These are phyloP conservation scores for Myriosclerotinia curreyana DNA, from an alignment of 2,329 filamentous ascomycete genomes.

Conservation along the genomic window DNA sequence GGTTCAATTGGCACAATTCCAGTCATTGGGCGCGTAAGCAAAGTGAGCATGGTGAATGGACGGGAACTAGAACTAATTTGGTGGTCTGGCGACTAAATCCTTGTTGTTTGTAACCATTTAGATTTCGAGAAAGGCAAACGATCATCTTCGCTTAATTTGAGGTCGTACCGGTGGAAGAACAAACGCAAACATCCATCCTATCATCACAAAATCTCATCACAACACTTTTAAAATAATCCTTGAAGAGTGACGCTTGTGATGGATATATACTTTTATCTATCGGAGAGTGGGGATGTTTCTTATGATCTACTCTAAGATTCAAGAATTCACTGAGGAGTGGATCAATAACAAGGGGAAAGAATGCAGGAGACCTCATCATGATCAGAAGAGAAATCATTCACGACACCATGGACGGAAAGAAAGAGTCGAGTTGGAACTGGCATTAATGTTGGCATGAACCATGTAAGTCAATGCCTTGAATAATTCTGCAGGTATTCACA, in stretches of 20 bases:
- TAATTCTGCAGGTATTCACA: conserved; percentile 13
- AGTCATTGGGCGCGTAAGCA: conserved; percentile 28
- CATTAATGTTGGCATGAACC: neutral
- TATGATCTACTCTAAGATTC: conserved; percentile 13
- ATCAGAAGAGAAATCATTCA: neutral
- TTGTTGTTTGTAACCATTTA: conserved; percentile 19
- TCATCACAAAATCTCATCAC: conserved; percentile 11
- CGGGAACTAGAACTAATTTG: conserved; percentile 24
- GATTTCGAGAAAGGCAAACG: neutral
- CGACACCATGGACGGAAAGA: neutral
- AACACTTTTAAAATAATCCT: conserved; percentile 2
- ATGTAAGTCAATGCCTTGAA: conserved; percentile 14
- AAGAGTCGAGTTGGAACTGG: neutral
- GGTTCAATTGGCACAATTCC: neutral
- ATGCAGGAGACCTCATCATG: conserved; percentile 3
- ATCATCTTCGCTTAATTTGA: conserved; percentile 10
- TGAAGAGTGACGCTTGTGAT: conserved; percentile 7
- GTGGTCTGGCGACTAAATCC: conserved; percentile 28
- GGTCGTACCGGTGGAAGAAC: conserved; percentile 13
- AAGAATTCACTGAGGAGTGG: conserved; percentile 9
- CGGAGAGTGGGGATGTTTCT: conserved; percentile 8
- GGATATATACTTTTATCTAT: conserved; percentile 4
- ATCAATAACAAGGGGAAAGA: conserved; percentile 8
- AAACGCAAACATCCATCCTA: conserved; percentile 18
- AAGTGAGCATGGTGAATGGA: neutral